These are phyloP conservation scores for Ceriops tagal DNA, from an alignment of 345 rosid species.

Conservation along the genomic window DNA sequence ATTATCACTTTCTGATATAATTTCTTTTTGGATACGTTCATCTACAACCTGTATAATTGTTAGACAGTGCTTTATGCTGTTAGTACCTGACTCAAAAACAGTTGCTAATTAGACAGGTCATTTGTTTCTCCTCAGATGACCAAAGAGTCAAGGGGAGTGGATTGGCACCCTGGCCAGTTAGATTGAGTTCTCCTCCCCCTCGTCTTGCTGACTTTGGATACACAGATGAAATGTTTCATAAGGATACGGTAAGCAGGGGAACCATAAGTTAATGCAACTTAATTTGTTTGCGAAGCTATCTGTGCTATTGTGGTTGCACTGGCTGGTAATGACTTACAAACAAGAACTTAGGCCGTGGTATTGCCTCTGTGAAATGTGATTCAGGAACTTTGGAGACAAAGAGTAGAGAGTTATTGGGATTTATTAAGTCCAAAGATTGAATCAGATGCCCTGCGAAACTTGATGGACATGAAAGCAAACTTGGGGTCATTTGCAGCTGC, in stretches of 20 bases:
- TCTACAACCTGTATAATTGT: too few relatives aligned
- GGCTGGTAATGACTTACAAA: neutral
- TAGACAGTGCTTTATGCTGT: neutral
- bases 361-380: constrained; percentile 7
- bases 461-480: constrained; percentile 98
- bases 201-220: constrained; percentile 89
- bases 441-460: constrained; percentile 65
- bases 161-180: constrained; percentile 96
- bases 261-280: neutral
- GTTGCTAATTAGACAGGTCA: constrained; percentile 11
- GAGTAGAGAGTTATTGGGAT: constrained; percentile 79
- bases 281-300: neutral
- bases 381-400: constrained; percentile 74
- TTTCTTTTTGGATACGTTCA: too few relatives aligned
- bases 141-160: constrained; percentile 78
- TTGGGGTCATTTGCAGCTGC: constrained; percentile 91
- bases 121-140: constrained; percentile 47
- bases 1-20: too few relatives aligned
- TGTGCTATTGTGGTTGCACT: neutral
- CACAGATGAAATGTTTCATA: constrained; percentile 68
- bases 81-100: neutral
- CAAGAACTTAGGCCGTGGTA: constrained; percentile 7
- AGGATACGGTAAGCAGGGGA: constrained; percentile 57
- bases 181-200: constrained; percentile 76
- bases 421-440: constrained; percentile 69